phyloP scores from a whole-genome alignment of 2,329 filamentous ascomycete genomes.

The Bipolaris bicolor region DNA sequence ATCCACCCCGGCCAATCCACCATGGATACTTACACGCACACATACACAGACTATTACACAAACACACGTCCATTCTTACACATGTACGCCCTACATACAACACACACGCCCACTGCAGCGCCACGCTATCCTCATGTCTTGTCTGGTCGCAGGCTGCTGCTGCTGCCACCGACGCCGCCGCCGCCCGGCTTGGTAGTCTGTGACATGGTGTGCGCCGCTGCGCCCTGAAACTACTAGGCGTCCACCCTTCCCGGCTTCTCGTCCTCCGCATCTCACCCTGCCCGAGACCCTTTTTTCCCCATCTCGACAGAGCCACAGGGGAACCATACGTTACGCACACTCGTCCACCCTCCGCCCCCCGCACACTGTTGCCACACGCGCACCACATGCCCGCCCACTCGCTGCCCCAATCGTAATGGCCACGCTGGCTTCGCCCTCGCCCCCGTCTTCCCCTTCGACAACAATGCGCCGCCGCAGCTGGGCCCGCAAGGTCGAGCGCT shows the following conservation, averaged over 20 bases:
- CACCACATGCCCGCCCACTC: constrained; percentile 35
- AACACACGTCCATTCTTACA: too few species aligned
- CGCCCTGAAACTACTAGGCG: constrained; percentile 38
- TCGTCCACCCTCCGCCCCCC: not conserved
- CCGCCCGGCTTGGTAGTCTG: constrained; percentile 10
- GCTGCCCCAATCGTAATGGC: constrained; percentile 41
- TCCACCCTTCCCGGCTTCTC: constrained; percentile 16
- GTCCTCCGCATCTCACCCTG: constrained; percentile 16
- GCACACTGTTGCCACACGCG: constrained; percentile 3
- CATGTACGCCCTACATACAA: too few species aligned
- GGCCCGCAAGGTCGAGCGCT: constrained; percentile 77
- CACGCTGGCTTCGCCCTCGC: constrained; percentile 48
- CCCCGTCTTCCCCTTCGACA: constrained; percentile 48
- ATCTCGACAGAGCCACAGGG: constrained; percentile 3
- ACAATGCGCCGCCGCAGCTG: constrained; percentile 55
- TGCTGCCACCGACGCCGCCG: not conserved
- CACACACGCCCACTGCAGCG: not conserved
- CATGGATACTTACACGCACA: too few species aligned
- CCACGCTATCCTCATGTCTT: not conserved
- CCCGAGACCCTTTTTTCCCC: constrained; percentile 9
- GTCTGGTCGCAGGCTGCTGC: too few species aligned
- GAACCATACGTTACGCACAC: not conserved
- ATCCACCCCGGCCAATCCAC: too few species aligned
- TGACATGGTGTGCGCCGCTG: constrained; percentile 25
- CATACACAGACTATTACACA: too few species aligned